Evolutionary conservation across 495 filamentous ascomycete species (phyloP), one percentile per base, ranked within the genome.

Genomic region (Terfezia boudieri): DNA sequence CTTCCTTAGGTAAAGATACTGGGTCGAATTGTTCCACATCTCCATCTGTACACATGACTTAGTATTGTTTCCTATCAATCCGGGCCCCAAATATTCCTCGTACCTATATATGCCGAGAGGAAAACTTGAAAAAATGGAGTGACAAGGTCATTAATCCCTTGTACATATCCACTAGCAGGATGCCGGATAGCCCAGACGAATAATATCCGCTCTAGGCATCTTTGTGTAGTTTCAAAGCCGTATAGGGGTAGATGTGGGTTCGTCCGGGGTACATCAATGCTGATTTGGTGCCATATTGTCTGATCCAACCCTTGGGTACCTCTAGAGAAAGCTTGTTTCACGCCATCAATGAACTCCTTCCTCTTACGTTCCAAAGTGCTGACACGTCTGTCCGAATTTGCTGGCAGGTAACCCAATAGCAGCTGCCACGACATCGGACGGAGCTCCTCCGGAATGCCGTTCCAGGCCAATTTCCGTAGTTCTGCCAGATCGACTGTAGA

Each of bases 121-220:
- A 98, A 98, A 2, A 94, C 87, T 66, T 98, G 86, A 80, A 85
- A 98, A 66, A 98, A 96, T 10, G 90, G 90, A 9, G 89, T 94
- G 3, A 94, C 89, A 26, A 98, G 77, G 67, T 98, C 90, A 66
- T 96, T 98, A 66, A 98, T 98, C 51, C 90, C 90, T 67, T 98
- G 90, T 0, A 98, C 90, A 67, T 98, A 98, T 38, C 90, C 90
- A 64, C 85, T 93, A 6, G 90, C 90, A 9, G 90, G 90, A 71
- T 98, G 90, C 48, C 90, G 78, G 53, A 96, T 92, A 2, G 90
- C 90, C 90, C 90, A 98, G 9, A 98, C 79, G 66, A 96, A 98
- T 12, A 98, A 73, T 54, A 98, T 96, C 36, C 89, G 76, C 66
- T 96, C 90, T 23, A 98, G 68, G 8, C 85, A 94, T 41, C 86